Evolutionary conservation across 2,329 filamentous ascomycete genomes (phyloP).

Genomic region (Sphaerulina populicola): DNA sequence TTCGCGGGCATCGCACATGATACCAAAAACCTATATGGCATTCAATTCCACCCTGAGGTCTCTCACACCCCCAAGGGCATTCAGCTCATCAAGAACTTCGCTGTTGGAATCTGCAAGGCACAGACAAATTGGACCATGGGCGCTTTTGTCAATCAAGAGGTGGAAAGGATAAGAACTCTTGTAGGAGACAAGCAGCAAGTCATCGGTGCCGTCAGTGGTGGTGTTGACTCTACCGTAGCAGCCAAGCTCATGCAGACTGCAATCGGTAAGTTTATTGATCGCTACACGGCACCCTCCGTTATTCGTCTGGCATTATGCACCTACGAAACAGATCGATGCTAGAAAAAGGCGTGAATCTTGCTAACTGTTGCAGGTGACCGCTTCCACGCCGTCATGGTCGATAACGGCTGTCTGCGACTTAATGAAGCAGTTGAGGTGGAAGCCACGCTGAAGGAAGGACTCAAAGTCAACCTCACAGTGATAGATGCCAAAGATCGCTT

Average conservation of each 20-base stretch:
- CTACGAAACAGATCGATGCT: too few relatives aligned
- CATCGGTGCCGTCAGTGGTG: constrained; percentile 69
- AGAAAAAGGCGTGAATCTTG: too few relatives aligned
- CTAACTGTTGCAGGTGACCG: constrained; percentile 43
- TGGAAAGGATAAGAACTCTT: constrained; percentile 67
- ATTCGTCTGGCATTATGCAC: too few relatives aligned
- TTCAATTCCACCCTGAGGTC: constrained; percentile 88
- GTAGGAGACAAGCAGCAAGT: constrained; percentile 79
- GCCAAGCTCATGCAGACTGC: constrained; percentile 79
- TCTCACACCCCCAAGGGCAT: constrained; percentile 62
- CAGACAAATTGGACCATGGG: constrained; percentile 75
- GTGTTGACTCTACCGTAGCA: constrained; percentile 83
- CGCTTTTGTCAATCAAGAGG: constrained; percentile 73
- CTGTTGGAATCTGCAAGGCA: constrained; percentile 70
- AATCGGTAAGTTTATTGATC: constrained; percentile 56
- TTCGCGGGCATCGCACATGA: constrained; percentile 73
- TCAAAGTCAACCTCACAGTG: constrained; percentile 85
- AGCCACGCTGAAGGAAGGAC: constrained; percentile 64
- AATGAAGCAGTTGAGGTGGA: constrained; percentile 79
- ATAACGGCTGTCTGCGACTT: constrained; percentile 78
- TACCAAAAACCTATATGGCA: constrained; percentile 62
- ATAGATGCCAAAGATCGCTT: constrained; percentile 72
- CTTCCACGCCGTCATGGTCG: constrained; percentile 75
- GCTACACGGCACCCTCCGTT: constrained; percentile 54
- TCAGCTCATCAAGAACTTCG: constrained; percentile 72